Base-by-base conservation (phyloP, 2,329 filamentous ascomycete genomes). In the Westerdykella aurantiaca region DNA sequence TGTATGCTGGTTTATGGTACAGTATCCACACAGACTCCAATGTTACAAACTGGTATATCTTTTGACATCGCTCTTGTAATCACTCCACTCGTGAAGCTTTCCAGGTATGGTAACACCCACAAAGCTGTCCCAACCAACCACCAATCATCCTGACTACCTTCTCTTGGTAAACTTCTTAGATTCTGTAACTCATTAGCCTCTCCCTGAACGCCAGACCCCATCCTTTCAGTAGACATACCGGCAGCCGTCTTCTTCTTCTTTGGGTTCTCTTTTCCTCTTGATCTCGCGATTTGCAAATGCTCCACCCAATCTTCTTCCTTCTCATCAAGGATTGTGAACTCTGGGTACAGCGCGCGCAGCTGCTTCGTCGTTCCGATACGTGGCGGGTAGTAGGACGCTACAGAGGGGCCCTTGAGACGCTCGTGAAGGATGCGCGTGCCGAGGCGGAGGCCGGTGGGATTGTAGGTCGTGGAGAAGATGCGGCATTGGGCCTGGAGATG, bases 361-460 rank as follows among this genome's bases (percentile, higher is more conserved):
- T 94, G 87, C 54, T 80, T 78, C 49, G 94, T 79, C 0, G 83
- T 83, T 18, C 80, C 81, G 13, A 84, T 73, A 49, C 77, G 85
- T 52, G 83, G 81, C 2, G 93, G 93, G 66, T 98, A 98, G 76
- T 96, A 98, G 45, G 87, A 78, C 33, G 83, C 85, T 52, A 96
- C 72, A 0, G 85, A 73, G 23, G 89, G 87, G n/a, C 93, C 93
- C 61, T 80, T 82, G 50, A 97, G 75, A 61, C 90, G 82, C 68
- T 96, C 86, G 61, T 90, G 87, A 47, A 98, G 77, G 66, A 98
- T 77, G 70, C 93, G 95, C 73, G 93, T 96, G 61, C 93, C 93
- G 56, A 88, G 81, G 49, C 93, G 87, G 49, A 85, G 69, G 55
- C 82, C 75, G 43, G 88, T 78, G 21, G 93, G 93, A 71, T 98